phyloP scores from a whole-genome alignment of 352 stramenopile genomes.

The Pythium guiyangense region DNA sequence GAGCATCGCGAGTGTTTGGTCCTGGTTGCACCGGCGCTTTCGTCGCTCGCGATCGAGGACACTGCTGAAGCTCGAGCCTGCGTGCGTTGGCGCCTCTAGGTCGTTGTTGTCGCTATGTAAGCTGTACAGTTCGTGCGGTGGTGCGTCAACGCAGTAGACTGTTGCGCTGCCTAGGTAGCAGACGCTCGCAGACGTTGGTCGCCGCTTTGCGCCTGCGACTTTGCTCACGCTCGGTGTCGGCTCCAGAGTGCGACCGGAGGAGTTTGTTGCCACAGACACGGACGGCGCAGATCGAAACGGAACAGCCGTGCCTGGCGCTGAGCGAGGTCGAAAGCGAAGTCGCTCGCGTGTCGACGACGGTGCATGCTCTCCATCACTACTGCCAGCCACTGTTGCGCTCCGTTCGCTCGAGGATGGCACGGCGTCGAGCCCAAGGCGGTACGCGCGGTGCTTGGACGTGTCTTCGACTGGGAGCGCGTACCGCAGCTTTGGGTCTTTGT shows the following conservation, averaged over 20 bases:
- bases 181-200: conserved; percentile 49
- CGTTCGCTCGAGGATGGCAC: conserved; percentile 24
- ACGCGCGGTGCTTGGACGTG: conserved; percentile 26
- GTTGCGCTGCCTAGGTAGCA: conserved; percentile 48
- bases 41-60: conserved; percentile 34
- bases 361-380: not conserved
- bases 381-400: not conserved
- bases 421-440: conserved; percentile 45
- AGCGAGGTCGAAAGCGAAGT: conserved; percentile 30
- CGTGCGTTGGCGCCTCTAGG: not conserved
- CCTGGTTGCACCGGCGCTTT: conserved; percentile 19
- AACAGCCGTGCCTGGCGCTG: conserved; percentile 18
- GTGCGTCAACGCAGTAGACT: conserved; percentile 38
- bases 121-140: conserved; percentile 9
- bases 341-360: not conserved
- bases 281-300: conserved; percentile 6
- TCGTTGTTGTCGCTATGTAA: too few species aligned
- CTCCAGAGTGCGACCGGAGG: not conserved
- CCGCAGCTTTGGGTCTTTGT: conserved; percentile 36
- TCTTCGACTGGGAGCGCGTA: conserved; percentile 56
- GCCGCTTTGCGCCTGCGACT: conserved; percentile 42
- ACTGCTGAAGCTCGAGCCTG: conserved; percentile 22
- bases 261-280: not conserved
- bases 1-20: conserved; percentile 21
- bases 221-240: conserved; percentile 14